These are phyloP conservation scores for Eucalyptus microcorys DNA, from an alignment of 345 rosid species.

Conservation along the genomic window DNA sequence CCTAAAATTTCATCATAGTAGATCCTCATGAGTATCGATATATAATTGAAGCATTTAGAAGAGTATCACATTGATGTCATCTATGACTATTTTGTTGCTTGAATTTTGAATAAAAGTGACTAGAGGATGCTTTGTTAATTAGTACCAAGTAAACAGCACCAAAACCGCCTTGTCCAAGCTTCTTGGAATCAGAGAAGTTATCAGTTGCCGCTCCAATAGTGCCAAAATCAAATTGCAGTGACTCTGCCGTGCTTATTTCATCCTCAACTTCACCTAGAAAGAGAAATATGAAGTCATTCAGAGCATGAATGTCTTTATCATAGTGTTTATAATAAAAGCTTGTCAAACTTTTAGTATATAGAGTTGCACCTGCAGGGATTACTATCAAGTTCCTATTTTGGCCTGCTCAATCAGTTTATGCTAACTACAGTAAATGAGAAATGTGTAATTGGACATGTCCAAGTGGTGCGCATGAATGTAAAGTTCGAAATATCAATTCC, in stretches of 20 bases:
- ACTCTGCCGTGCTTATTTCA: not conserved
- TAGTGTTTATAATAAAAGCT: not conserved
- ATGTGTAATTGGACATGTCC: not conserved
- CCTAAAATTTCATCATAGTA: not conserved
- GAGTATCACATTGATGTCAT: not conserved
- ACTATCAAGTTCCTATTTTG: not conserved
- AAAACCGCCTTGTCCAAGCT: conserved; percentile 15
- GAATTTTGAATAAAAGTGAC: not conserved
- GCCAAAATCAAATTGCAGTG: conserved; percentile 2
- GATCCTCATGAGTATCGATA: not conserved
- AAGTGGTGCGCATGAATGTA: not conserved
- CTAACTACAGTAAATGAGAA: not conserved
- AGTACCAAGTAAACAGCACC: conserved; percentile 13
- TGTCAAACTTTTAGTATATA: not conserved
- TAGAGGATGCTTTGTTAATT: not conserved
- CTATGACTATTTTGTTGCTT: not conserved
- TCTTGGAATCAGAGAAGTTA: conserved; percentile 5
- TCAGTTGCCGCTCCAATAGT: not conserved
- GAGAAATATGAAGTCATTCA: not conserved
- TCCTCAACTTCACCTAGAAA: not conserved
- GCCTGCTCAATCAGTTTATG: not conserved
- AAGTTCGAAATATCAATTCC: not conserved
- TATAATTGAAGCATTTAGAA: not conserved
- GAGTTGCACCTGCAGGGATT: not conserved
- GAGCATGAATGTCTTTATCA: not conserved